Evolutionary conservation across 2,329 filamentous ascomycete species (phyloP).

Genomic region (Lizonia empirigonia): DNA sequence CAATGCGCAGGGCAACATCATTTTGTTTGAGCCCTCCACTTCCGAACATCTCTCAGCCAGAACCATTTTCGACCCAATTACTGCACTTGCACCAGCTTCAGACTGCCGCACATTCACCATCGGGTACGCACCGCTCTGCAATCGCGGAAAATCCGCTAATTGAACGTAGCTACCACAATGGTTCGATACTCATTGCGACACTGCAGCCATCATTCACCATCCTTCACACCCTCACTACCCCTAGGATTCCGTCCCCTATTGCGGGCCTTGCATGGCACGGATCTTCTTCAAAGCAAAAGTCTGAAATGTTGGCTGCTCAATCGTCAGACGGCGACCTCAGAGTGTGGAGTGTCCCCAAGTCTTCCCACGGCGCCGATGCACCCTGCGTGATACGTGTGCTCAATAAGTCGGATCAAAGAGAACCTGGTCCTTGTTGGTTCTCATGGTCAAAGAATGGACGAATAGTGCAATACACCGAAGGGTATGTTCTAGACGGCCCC

Average conservation of each 20-base stretch:
- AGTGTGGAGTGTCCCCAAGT: constrained; percentile 96
- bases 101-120: constrained; percentile 97
- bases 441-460: constrained; percentile 98
- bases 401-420: constrained; percentile 75
- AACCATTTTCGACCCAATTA: constrained; percentile 94
- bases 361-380: constrained; percentile 68
- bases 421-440: constrained; percentile 88
- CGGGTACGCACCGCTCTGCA: constrained; percentile 64
- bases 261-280: constrained; percentile 92
- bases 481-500: constrained; percentile 63
- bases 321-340: constrained; percentile 88
- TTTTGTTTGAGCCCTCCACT: constrained; percentile 90
- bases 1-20: constrained; percentile 89
- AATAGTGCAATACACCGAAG: constrained; percentile 89
- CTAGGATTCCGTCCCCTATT: constrained; percentile 82
- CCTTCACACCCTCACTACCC: constrained; percentile 86
- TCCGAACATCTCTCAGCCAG: constrained; percentile 90
- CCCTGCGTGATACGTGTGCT: constrained; percentile 89
- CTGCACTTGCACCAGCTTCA: constrained; percentile 83
- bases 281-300: constrained; percentile 93
- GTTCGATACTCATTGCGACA: constrained; percentile 86
- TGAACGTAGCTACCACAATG: constrained; percentile 80
- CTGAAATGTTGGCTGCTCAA: constrained; percentile 95
- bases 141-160: constrained; percentile 23
- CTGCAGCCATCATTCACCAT: constrained; percentile 93